Conservation (phyloP, 257 asterid species). For the Euphrasia confusa region DNA sequence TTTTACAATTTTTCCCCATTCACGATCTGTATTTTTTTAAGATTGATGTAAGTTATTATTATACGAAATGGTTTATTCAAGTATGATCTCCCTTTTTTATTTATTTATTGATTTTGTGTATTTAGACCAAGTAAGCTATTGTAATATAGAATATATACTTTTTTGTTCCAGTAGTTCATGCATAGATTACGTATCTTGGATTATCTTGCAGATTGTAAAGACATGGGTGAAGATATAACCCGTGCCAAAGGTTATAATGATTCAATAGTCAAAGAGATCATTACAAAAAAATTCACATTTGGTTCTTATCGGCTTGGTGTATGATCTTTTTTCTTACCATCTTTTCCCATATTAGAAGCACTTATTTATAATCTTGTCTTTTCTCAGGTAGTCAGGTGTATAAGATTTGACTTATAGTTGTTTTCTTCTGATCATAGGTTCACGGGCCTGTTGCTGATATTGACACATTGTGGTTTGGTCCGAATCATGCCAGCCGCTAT, state of each 20-base stretch:
- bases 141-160: too few relatives aligned
- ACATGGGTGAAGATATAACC: constrained; percentile 72
- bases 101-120: too few relatives aligned
- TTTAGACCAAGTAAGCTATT: constrained; percentile 70
- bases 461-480: constrained; percentile 83
- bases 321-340: too few relatives aligned
- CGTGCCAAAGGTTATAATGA: constrained; percentile 71
- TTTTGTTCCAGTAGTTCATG: constrained; percentile 11
- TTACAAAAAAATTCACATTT: too few relatives aligned
- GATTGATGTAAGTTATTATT: too few relatives aligned
- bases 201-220: constrained; percentile 64
- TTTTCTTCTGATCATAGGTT: constrained; percentile 41
- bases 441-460: constrained; percentile 94
- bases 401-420: constrained; percentile 21
- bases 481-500: constrained; percentile 68
- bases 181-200: constrained; percentile 28
- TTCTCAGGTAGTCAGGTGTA: too few relatives aligned
- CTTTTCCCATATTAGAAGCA: background rate
- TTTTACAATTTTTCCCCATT: too few relatives aligned
- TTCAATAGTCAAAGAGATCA: constrained; percentile 64
- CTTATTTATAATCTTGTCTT: background rate
- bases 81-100: too few relatives aligned
- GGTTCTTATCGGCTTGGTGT: too few relatives aligned
- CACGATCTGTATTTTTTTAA: too few relatives aligned
- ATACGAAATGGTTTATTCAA: too few relatives aligned